Percentiles rank a stretch among this genome's conserved stretches.
Evolutionary conservation across 2,329 filamentous ascomycete species (phyloP).

Genomic region (Pseudogymnoascus sp.): DNA sequence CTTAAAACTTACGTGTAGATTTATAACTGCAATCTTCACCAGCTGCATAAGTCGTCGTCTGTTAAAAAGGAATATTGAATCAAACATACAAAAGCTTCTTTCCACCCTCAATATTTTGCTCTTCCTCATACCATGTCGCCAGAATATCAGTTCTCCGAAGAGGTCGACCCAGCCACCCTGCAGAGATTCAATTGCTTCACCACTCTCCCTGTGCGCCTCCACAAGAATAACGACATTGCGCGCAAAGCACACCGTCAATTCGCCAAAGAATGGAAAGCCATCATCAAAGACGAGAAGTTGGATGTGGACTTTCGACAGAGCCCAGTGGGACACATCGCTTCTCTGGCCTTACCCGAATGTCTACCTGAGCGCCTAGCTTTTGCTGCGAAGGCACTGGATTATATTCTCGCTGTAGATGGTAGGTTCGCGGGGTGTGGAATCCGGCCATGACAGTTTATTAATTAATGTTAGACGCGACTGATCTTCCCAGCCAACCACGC

Average conservation of each 20-base stretch:
- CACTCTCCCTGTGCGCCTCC: background rate
- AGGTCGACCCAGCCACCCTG: background rate
- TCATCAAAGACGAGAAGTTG: background rate
- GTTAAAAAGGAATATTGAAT: no score
- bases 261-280: background rate
- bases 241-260: background rate
- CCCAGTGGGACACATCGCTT: background rate
- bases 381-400: background rate
- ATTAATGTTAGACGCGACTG: background rate
- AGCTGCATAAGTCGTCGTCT: no score
- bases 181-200: background rate
- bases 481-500: background rate
- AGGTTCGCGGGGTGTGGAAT: background rate
- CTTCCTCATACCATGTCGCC: background rate
- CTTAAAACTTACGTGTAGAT: no score
- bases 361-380: background rate
- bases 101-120: no score
- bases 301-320: background rate
- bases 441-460: background rate
- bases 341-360: background rate
- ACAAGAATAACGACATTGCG: constrained; percentile 1
- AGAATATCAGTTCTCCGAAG: background rate
- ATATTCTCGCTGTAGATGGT: background rate
- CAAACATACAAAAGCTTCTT: no score
- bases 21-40: no score